Percentiles rank a stretch among this genome's conserved stretches.
Evolutionary conservation across 768 basidiomycete species (phyloP).

Genomic region (Pleurotus cornucopiae): DNA sequence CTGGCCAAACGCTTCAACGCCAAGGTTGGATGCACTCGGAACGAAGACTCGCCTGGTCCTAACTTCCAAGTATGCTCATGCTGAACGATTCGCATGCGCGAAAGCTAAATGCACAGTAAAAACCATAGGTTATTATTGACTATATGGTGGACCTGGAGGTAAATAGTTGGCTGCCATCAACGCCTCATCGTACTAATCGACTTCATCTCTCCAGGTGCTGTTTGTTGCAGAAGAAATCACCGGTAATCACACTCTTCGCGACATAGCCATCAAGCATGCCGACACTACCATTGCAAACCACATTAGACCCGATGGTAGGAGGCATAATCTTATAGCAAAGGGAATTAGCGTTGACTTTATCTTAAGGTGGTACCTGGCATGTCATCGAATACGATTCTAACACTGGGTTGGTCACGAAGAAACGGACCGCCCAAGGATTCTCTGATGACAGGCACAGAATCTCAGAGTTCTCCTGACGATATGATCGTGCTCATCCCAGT

Average conservation of each 20-base stretch:
- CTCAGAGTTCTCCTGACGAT: too few species aligned
- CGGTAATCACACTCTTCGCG: slow-evolving; percentile 50
- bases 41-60: slow-evolving; percentile 58
- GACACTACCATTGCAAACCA: slow-evolving; percentile 66
- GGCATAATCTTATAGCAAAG: too few species aligned
- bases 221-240: slow-evolving; percentile 56
- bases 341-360: background rate
- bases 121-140: slow-evolving; percentile 61
- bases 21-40: slow-evolving; percentile 63
- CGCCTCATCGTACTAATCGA: background rate
- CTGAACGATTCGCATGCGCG: too few species aligned
- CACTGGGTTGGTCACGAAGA: slow-evolving; percentile 55
- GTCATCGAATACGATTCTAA: slow-evolving; percentile 65
- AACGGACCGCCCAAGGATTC: slow-evolving; percentile 59
- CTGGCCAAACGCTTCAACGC: slow-evolving; percentile 57
- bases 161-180: background rate
- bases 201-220: slow-evolving; percentile 25
- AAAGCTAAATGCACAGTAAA: too few species aligned
- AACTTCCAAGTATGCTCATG: slow-evolving; percentile 46
- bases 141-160: slow-evolving; percentile 77
- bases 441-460: slow-evolving; percentile 37
- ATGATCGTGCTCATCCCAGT: too few species aligned
- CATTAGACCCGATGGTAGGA: slow-evolving; percentile 56
- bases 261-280: slow-evolving; percentile 63
- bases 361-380: slow-evolving; percentile 49